Evolutionary conservation across 768 basidiomycete species (phyloP), one percentile per base, ranked within the genome.

Genomic region (Mycena pura): DNA sequence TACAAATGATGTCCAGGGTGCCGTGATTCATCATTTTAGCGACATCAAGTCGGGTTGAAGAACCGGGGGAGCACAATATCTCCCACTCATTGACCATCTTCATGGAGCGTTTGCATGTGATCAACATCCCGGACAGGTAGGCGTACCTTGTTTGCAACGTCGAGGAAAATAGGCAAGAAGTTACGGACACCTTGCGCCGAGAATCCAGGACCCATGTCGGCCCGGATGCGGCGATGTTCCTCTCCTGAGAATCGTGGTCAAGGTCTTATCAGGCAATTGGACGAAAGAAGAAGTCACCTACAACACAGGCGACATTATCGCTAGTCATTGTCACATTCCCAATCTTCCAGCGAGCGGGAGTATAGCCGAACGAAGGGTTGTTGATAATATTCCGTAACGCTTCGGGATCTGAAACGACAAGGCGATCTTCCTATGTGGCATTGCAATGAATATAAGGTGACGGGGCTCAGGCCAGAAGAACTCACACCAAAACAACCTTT

Each of bases 401-500:
- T 17, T 27, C 52, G 39, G 41, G 52, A 29, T 54, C 52, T 22
- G 52, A 54, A 24, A 54, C 21, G 34, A 54, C 36, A 29, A 54
- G 52, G 52, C 52, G 52, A 31, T 54, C 41, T 54, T 54, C 40
- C 47, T 48, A 22, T 28, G 36, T 25, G 25, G 22, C 50, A 38
- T 39, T 39, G 50, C 34, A 52, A 52, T 28, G 29, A 36, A 36
- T 36, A 36, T 36, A 36, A 36, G 34, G 27, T 48, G 46, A 38
- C 36, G 34, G 25, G 34, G 24, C 50, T 39, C 36, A 25, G 25
- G 34, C 25, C 36, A 44, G 36, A 43, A 29, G 52, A 43, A 44
- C 52, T 43, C 28, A 44, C 52, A 24, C 52, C 52, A 41, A 54
- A 54, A 54, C 52, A 54, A 29, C 40, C 52, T 43, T 54, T 54